A percentile compares a stretch with the other conserved stretches of the same genome.
phyloP scores from a whole-genome alignment of 179 eudicot genomes.

The Gypsophila paniculata region DNA sequence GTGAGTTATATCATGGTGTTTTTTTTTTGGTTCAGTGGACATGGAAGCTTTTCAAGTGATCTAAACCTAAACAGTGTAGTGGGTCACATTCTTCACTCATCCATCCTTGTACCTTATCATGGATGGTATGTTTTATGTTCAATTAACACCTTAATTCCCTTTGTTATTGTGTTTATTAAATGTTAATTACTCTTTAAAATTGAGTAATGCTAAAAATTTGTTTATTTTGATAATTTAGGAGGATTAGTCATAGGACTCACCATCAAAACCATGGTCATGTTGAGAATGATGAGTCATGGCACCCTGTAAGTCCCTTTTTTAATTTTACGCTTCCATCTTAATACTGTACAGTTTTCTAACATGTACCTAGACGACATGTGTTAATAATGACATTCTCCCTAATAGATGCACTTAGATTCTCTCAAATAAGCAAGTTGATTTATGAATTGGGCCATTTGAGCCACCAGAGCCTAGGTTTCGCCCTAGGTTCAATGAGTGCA shows the following conservation, averaged over 20 bases:
- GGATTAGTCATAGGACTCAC: conserved; percentile 90
- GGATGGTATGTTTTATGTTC: conserved; percentile 59
- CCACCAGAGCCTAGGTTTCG: too few relatives aligned
- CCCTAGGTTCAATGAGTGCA: too few relatives aligned
- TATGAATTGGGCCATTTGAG: not conserved
- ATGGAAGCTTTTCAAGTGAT: conserved; percentile 82
- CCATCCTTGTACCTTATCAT: conserved; percentile 91
- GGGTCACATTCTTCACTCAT: conserved; percentile 86
- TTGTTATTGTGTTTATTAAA: not conserved
- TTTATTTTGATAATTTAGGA: conserved; percentile 42
- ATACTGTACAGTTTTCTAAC: not conserved
- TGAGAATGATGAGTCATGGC: conserved; percentile 94
- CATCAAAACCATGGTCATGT: conserved; percentile 93
- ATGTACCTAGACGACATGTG: too few relatives aligned
- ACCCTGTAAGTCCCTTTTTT: conserved; percentile 55
- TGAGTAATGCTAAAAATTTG: conserved; percentile 5
- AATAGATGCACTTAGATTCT: too few relatives aligned
- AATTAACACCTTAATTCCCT: not conserved
- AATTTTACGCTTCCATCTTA: not conserved
- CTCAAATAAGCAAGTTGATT: too few relatives aligned
- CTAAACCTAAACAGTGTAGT: conserved; percentile 70
- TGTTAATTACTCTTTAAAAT: too few relatives aligned
- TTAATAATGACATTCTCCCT: too few relatives aligned
- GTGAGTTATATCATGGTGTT: conserved; percentile 11
- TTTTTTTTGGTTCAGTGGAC: conserved; percentile 51